phyloP scores from a whole-genome alignment of 106 monocot genomes.

The Phalaenopsis aphrodite region DNA sequence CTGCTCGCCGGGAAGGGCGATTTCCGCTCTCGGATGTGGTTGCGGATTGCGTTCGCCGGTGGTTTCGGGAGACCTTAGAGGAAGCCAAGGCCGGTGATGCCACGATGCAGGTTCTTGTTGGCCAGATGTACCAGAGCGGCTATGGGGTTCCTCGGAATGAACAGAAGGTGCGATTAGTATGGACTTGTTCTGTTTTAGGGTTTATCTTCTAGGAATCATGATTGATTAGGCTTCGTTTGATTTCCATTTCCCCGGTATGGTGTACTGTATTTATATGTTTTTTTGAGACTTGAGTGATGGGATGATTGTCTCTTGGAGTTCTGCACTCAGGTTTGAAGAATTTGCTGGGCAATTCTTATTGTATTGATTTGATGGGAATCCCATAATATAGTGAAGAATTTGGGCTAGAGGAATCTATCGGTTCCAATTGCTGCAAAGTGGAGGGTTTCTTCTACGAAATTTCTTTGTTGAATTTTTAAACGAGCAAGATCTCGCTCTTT shows the following conservation, averaged over 20 bases:
- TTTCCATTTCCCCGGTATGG: too few relatives aligned
- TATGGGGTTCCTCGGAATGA: conserved; percentile 61
- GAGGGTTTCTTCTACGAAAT: too few relatives aligned
- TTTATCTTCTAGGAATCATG: not conserved
- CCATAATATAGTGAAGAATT: too few relatives aligned
- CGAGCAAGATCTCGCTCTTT: too few relatives aligned
- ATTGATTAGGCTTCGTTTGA: too few relatives aligned
- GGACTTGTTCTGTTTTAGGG: not conserved
- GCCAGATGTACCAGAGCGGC: conserved; percentile 86
- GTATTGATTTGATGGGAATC: too few relatives aligned
- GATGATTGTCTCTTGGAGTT: not conserved
- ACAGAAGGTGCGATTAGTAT: conserved; percentile 43
- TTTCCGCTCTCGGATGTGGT: conserved; percentile 71
- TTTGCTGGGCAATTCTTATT: not conserved
- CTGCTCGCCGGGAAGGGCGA: conserved; percentile 12
- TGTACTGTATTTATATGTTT: not conserved
- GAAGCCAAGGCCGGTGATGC: conserved; percentile 72
- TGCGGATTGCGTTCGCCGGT: conserved; percentile 58
- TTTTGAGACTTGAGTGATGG: not conserved
- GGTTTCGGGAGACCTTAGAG: conserved; percentile 89
- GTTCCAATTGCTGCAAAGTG: too few relatives aligned
- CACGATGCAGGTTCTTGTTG: conserved; percentile 80
- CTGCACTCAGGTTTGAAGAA: not conserved
- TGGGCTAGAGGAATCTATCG: too few relatives aligned
- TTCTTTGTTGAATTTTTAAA: too few relatives aligned